phyloP scores from a whole-genome alignment of 129 eudicot genomes.

The Tanacetum coccineum region DNA sequence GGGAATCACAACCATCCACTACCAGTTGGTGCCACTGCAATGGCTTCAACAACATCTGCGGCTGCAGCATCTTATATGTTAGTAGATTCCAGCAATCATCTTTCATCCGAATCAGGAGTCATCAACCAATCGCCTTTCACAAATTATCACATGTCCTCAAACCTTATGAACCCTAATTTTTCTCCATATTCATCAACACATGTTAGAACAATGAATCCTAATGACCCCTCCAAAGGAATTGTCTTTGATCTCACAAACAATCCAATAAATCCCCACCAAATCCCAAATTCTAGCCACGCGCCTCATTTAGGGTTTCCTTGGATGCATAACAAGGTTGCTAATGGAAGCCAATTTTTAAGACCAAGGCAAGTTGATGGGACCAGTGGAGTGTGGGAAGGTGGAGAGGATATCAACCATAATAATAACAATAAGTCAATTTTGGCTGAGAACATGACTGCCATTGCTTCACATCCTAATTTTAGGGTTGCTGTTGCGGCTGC shows the following conservation, averaged over 20 bases:
- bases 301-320: slow-evolving; percentile 48
- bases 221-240: slow-evolving; percentile 61
- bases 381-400: slow-evolving; percentile 14
- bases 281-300: slow-evolving; percentile 33
- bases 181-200: slow-evolving; percentile 39
- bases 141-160: slow-evolving; percentile 31
- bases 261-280: slow-evolving; percentile 28
- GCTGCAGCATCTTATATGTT: slow-evolving; percentile 51
- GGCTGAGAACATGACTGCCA: slow-evolving; percentile 71
- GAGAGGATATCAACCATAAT: slow-evolving; percentile 10
- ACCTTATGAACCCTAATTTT: slow-evolving; percentile 28
- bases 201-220: slow-evolving; percentile 38
- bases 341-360: slow-evolving; percentile 26
- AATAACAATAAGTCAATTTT: slow-evolving; percentile 30
- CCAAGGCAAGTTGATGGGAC: slow-evolving; percentile 23
- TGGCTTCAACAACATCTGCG: slow-evolving; percentile 85
- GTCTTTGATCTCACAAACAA: slow-evolving; percentile 66
- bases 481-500: slow-evolving; percentile 97
- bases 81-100: slow-evolving; percentile 46
- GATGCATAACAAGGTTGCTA: slow-evolving; percentile 41
- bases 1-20: slow-evolving; percentile 91
- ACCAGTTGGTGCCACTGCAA: slow-evolving; percentile 87
- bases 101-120: slow-evolving; percentile 28
- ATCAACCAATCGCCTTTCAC: slow-evolving; percentile 30
- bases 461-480: slow-evolving; percentile 83